Base-by-base conservation (phyloP, 2,329 filamentous ascomycete species). In the Beauveria sp. region DNA sequence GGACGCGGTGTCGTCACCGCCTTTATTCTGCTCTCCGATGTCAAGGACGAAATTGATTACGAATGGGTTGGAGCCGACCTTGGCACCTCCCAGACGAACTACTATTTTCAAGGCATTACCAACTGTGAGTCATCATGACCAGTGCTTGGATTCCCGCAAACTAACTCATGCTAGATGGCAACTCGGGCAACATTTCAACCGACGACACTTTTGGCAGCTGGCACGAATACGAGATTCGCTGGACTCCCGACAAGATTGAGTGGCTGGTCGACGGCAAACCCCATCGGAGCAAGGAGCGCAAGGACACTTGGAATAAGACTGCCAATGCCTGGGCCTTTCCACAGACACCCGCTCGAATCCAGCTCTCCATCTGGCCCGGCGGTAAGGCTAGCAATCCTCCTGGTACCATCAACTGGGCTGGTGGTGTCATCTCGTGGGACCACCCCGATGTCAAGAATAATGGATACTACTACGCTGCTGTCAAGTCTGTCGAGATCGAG, bases 21-120 rank as follows among this genome's bases (percentile, higher is more conserved):
- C 34, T 99, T 99, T 73, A 99, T 99, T 73, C 80, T 98, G 71
- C 86, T 97, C 75, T 93, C 90, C 42, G 93, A 98, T 70, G 89
- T 96, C 70, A 96, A 97, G 81, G 95, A 99, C 71, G 95, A 99
- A 76, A 96, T 99, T 70, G 95, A 99, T 78, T 98, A 91, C 73
- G 95, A 99, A 74, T 98, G 89, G 73, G 84, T 99, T 60, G 95
- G 95, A 66, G 83, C 83, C 50, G 90, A 97, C 70, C 79, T 96
- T 64, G 71, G 79, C 52, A 84, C 82, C 65, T 90, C 89, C 20
- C 93, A 99, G 79, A 95, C 92, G 72, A 99, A 99, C 79, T 99
- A 87, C 80, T 99, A 97, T 78, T 97, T 89, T 78, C 93, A 97
- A 78, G 95, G 95, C 71, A 88, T 97, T 65, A 88, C 91, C 45